These are phyloP conservation scores for Candida ponderosae DNA, from an alignment of 805 yeast species.

Conservation along the genomic window DNA sequence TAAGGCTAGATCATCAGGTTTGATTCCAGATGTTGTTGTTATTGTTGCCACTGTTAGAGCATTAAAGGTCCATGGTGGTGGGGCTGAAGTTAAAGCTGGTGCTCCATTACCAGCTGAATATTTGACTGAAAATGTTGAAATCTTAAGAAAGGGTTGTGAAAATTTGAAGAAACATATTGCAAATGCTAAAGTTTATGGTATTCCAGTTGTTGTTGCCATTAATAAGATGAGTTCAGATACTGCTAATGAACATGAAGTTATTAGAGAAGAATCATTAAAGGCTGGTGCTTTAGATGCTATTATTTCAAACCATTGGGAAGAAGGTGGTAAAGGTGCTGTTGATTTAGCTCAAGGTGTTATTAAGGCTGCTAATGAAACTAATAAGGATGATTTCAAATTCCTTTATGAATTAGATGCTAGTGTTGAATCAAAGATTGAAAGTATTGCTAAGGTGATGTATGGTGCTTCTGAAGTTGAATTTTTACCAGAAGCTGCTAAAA, in stretches of 20 bases:
- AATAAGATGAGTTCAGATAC: conserved; percentile 74
- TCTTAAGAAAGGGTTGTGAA: conserved; percentile 62
- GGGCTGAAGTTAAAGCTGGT: conserved; percentile 83
- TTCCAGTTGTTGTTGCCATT: conserved; percentile 77
- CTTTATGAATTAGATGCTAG: conserved; percentile 55
- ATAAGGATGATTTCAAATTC: conserved; percentile 36
- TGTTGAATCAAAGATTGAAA: conserved; percentile 58
- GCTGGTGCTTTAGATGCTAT: conserved; percentile 80
- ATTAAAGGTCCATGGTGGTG: conserved; percentile 82
- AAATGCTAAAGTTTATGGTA: conserved; percentile 64
- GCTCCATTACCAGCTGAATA: conserved; percentile 70
- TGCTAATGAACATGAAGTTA: conserved; percentile 58
- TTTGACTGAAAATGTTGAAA: conserved; percentile 60
- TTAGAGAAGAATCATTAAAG: conserved; percentile 56
- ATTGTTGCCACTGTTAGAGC: conserved; percentile 84
- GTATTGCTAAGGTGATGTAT: conserved; percentile 70
- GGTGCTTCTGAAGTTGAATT: conserved; percentile 70
- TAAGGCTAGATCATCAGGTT: conserved; percentile 76
- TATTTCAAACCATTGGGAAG: conserved; percentile 80
- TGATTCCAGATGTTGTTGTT: conserved; percentile 69
- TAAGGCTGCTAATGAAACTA: conserved; percentile 44
- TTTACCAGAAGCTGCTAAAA: conserved; percentile 59
- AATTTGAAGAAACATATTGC: conserved; percentile 72
- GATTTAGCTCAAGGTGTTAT: conserved; percentile 67
- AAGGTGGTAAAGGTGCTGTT: conserved; percentile 79